Base-by-base conservation (phyloP, 2,329 filamentous ascomycete genomes). In the Epichloe bromicola region DNA sequence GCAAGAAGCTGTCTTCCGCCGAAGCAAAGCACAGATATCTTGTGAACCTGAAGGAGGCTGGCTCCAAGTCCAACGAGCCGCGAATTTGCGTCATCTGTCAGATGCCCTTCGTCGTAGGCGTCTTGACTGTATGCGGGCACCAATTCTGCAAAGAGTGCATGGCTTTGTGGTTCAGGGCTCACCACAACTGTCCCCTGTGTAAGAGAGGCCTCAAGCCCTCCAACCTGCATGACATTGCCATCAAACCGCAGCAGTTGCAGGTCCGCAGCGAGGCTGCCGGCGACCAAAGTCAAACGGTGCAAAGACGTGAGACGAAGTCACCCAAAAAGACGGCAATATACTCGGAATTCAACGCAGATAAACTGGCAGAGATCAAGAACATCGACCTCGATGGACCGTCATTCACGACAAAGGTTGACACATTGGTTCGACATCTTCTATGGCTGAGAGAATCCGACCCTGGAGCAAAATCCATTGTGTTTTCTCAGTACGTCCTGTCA, bases 121-220 rank as follows among this genome's bases (percentile, higher is more conserved):
- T 86, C 49, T 72, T 91, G 54, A 96, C 91, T 0, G 78, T 88
- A 1, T 97, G 93, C 63, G 91, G 91, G 0, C 93, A 98, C 62
- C 81, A 88, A 56, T 97, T 89, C 63, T 96, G 91, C 70, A 89
- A 88, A 60, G 85, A 88, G 30, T 97, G 93, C 65, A 83, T 97
- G 58, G 74, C 75, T 38, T 59, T 81, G 12, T 97, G 93, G 93
- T 88, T 85, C 70, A 74, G 72, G 51, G 73, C 79, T 34, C 82
- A 89, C 58, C 78, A 74, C 17, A 91, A 79, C 48, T 97, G 91
- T 59, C 91, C 91, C 0, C 75, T 88, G 5, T 98, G 93, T 73
- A 95, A 95, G 64, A 77, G 74, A 44, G 72, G 70, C 1, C 70
- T 97, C 6, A 74, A 72, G 30, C 61, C 69, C 0, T 75, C 74